Percentiles rank a stretch among this genome's conserved stretches.
These are phyloP conservation scores for Pseudonectria buxi DNA, from an alignment of 2,329 filamentous ascomycete genomes.

Conservation along the genomic window DNA sequence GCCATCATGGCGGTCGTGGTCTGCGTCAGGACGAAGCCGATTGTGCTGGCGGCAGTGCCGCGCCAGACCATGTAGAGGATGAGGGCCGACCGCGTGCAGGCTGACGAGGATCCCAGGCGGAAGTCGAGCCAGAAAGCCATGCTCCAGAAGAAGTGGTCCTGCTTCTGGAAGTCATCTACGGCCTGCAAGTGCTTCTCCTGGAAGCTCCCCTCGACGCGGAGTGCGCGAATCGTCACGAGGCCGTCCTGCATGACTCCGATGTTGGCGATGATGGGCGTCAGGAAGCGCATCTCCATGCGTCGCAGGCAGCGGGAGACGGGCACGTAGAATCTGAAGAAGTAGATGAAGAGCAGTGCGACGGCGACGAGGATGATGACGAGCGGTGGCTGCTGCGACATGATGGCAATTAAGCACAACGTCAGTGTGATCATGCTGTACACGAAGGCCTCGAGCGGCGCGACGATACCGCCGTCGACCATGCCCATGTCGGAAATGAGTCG, in stretches of 20 bases:
- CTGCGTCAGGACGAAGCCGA: constrained; percentile 72
- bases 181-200: constrained; percentile 73
- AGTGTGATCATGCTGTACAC: constrained; percentile 66
- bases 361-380: constrained; percentile 67
- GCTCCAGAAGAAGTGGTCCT: constrained; percentile 95
- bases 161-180: constrained; percentile 84
- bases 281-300: constrained; percentile 80
- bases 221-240: constrained; percentile 78
- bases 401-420: constrained; percentile 66
- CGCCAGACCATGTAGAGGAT: constrained; percentile 69
- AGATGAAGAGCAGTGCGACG: constrained; percentile 62
- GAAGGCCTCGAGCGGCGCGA: constrained; percentile 63
- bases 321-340: constrained; percentile 70
- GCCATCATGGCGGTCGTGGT: constrained; percentile 30
- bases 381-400: constrained; percentile 68
- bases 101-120: constrained; percentile 58
- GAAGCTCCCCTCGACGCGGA: constrained; percentile 71
- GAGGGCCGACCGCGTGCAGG: constrained; percentile 64
- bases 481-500: constrained; percentile 85
- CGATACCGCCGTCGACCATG: constrained; percentile 82
- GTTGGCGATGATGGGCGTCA: constrained; percentile 85
- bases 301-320: constrained; percentile 78
- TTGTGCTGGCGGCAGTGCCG: constrained; percentile 68
- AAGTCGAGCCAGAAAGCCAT: constrained; percentile 80
- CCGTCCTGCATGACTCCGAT: constrained; percentile 84